phyloP scores from a whole-genome alignment of 305 asterid genomes.

The Fraxinus velutina region DNA sequence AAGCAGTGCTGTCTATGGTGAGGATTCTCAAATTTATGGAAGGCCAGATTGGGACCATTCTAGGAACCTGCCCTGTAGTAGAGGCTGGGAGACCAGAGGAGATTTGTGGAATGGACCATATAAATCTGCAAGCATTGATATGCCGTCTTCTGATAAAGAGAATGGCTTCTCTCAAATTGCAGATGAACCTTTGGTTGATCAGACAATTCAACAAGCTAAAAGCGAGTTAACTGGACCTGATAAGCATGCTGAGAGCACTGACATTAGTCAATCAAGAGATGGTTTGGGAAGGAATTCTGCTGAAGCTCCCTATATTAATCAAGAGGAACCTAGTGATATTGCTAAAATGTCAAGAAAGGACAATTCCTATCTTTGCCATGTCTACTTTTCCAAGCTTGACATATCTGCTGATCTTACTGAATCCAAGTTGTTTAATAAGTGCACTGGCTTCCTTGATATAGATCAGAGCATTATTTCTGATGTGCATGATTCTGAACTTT shows the following conservation, averaged over 20 bases:
- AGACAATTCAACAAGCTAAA: constrained; percentile 4
- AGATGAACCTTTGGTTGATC: constrained; percentile 48
- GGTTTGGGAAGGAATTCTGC: constrained; percentile 36
- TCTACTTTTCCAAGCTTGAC: constrained; percentile 80
- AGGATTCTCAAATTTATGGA: constrained; percentile 69
- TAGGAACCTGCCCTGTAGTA: constrained; percentile 42
- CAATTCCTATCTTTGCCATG: constrained; percentile 35
- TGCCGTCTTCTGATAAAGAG: constrained; percentile 57
- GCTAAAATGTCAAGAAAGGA: constrained; percentile 39
- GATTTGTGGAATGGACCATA: constrained; percentile 69
- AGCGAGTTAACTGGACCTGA: constrained; percentile 46
- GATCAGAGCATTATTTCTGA: constrained; percentile 40
- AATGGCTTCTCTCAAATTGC: constrained; percentile 38
- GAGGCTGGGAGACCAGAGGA: constrained; percentile 58
- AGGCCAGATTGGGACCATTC: constrained; percentile 84
- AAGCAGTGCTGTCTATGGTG: constrained; percentile 50
- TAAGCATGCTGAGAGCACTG: constrained; percentile 48
- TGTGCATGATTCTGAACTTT: constrained; percentile 41
- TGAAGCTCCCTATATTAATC: constrained; percentile 33
- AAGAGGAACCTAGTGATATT: constrained; percentile 31
- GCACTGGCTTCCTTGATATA: constrained; percentile 43
- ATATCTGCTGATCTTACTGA: constrained; percentile 80
- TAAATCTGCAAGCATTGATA: constrained; percentile 51
- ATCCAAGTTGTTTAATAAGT: constrained; percentile 60
- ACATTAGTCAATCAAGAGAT: constrained; percentile 37